These are phyloP conservation scores for Entomophthora muscae DNA, from an alignment of 371 early-diverging fungal species.

Conservation along the genomic window DNA sequence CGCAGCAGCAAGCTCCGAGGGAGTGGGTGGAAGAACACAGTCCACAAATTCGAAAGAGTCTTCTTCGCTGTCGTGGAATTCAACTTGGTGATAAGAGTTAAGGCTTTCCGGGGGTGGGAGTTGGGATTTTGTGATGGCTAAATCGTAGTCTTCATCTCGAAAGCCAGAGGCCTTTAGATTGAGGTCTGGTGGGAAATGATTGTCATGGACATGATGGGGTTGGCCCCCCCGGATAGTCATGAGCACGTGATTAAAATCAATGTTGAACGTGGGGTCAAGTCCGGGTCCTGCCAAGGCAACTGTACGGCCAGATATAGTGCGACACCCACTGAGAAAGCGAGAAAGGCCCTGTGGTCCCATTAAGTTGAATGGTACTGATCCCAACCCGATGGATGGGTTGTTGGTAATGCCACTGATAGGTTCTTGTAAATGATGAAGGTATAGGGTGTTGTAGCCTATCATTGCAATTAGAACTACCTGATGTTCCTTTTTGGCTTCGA, in stretches of 20 bases:
- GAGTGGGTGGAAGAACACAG: neutral
- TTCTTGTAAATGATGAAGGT: neutral
- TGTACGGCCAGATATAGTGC: neutral
- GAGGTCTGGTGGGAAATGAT: neutral
- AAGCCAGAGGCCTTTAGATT: neutral
- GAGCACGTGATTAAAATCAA: neutral
- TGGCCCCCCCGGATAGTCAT: neutral
- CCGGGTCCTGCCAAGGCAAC: neutral
- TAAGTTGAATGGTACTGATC: neutral
- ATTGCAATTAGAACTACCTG: neutral
- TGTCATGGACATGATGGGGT: neutral
- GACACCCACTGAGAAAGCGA: neutral
- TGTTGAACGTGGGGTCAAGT: neutral
- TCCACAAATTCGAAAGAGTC: neutral
- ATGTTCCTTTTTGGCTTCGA: neutral
- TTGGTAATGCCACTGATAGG: neutral
- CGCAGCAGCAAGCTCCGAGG: neutral
- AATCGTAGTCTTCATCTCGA: neutral
- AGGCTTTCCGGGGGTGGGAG: neutral
- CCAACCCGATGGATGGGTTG: neutral
- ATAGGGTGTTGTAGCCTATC: neutral
- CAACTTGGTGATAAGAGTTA: neutral
- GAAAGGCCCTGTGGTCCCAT: neutral
- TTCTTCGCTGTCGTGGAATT: neutral
- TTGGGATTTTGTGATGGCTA: neutral